A percentile compares a stretch with the other conserved stretches of the same genome.
phyloP scores from a whole-genome alignment of 768 basidiomycete species.

The Mycena kentingensis region DNA sequence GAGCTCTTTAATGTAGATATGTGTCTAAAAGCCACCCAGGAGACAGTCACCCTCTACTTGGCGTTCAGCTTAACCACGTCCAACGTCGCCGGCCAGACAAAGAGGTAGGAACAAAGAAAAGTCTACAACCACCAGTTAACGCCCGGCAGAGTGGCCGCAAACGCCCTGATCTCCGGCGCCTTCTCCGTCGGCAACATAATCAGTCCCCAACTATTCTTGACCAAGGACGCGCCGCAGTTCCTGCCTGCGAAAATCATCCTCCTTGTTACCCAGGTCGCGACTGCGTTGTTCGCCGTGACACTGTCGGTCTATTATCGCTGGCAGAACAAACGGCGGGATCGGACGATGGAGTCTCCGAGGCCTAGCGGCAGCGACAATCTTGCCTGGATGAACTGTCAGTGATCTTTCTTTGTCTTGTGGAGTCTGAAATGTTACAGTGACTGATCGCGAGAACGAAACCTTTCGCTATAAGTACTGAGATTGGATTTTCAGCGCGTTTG shows the following conservation, averaged over 20 bases:
- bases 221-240: constrained; percentile 20
- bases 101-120: constrained; percentile 5
- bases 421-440: too few species aligned
- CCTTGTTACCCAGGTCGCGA: constrained; percentile 8
- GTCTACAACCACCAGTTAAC: background rate
- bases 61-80: constrained; percentile 18
- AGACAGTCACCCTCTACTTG: constrained; percentile 16
- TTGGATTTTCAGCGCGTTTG: too few species aligned
- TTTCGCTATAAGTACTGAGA: too few species aligned
- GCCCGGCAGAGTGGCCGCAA: constrained; percentile 11
- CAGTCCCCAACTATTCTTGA: constrained; percentile 19
- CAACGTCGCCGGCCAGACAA: constrained; percentile 21
- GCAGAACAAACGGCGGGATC: constrained; percentile 9
- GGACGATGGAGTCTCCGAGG: too few species aligned
- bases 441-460: too few species aligned
- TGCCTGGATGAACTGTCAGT: too few species aligned
- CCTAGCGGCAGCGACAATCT: too few species aligned
- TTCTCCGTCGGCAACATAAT: constrained; percentile 21
- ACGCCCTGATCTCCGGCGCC: constrained; percentile 18
- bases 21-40: too few species aligned
- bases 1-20: too few species aligned
- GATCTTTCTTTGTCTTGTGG: too few species aligned
- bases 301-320: constrained; percentile 17
- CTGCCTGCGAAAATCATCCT: constrained; percentile 20
- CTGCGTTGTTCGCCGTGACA: constrained; percentile 4